Conservation (phyloP, 73 alveolate genomes). For the Tetrahymena thermophila region DNA sequence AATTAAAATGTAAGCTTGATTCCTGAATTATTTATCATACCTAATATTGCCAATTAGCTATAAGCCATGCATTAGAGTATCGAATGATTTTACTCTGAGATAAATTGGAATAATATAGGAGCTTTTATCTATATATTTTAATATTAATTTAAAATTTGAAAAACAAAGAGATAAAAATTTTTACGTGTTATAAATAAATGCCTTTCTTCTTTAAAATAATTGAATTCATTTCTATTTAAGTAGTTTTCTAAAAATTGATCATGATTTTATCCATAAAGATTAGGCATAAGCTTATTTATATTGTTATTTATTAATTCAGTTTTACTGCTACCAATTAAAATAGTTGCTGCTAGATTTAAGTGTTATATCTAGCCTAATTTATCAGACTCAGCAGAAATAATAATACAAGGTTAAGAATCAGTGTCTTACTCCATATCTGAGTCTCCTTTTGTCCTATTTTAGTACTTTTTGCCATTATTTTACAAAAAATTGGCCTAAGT, state of each 20-base stretch:
- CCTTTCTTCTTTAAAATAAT: not conserved
- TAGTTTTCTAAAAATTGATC: not conserved
- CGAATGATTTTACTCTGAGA: not conserved
- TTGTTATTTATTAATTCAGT: not conserved
- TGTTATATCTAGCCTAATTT: not conserved
- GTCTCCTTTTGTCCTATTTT: not conserved
- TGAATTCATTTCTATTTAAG: not conserved
- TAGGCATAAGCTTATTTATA: not conserved
- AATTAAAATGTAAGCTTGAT: not conserved
- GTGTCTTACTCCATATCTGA: not conserved
- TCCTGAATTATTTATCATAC: not conserved
- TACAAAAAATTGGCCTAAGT: not conserved
- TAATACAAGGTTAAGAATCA: not conserved
- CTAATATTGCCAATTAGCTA: not conserved
- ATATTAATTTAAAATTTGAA: not conserved
- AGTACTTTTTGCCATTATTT: not conserved
- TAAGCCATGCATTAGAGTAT: not conserved
- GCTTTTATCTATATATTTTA: not conserved
- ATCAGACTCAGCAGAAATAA: not conserved
- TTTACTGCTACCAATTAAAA: not conserved
- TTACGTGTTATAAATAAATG: not conserved
- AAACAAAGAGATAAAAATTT: not conserved
- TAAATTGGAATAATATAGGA: not conserved
- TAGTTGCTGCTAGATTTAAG: not conserved
- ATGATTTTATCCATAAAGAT: not conserved